Evolutionary conservation across 306 rosid genomes (phyloP).

Genomic region (Trifolium repens): DNA sequence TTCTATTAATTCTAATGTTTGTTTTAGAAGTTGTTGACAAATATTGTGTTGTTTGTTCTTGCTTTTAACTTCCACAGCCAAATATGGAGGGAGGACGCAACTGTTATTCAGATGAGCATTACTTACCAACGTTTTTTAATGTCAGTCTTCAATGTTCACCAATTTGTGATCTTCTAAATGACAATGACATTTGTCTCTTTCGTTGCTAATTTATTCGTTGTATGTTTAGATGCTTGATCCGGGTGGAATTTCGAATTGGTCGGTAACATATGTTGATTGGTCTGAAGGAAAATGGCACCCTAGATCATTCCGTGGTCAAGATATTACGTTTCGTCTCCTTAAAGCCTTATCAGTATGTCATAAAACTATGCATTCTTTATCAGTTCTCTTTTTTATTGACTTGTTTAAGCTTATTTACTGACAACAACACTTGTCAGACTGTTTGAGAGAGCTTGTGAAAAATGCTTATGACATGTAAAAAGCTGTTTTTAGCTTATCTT

Average conservation of each 20-base stretch:
- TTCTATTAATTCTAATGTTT: constrained; percentile 12
- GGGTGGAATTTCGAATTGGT: constrained; percentile 87
- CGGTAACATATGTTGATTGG: constrained; percentile 95
- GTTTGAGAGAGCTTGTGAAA: neutral
- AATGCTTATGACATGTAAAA: neutral
- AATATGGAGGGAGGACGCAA: constrained; percentile 86
- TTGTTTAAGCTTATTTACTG: too few relatives aligned
- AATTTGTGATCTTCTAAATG: constrained; percentile 10
- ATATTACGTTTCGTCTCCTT: constrained; percentile 61
- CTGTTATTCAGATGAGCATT: constrained; percentile 88
- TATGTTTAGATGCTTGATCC: constrained; percentile 81
- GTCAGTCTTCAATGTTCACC: constrained; percentile 59
- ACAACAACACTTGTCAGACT: neutral
- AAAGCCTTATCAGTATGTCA: constrained; percentile 75
- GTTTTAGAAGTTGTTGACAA: constrained; percentile 34
- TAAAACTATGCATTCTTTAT: constrained; percentile 22
- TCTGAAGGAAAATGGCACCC: constrained; percentile 98
- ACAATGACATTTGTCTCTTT: constrained; percentile 1
- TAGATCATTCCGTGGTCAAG: constrained; percentile 63
- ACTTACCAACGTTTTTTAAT: constrained; percentile 72
- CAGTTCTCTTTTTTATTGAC: neutral
- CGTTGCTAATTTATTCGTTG: constrained; percentile 18
- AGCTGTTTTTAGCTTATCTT: neutral
- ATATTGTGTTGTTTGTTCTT: constrained; percentile 22
- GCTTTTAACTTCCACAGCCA: constrained; percentile 61